Evolutionary conservation across 441 rosid genomes (phyloP).

Genomic region (Mallotus repandus): DNA sequence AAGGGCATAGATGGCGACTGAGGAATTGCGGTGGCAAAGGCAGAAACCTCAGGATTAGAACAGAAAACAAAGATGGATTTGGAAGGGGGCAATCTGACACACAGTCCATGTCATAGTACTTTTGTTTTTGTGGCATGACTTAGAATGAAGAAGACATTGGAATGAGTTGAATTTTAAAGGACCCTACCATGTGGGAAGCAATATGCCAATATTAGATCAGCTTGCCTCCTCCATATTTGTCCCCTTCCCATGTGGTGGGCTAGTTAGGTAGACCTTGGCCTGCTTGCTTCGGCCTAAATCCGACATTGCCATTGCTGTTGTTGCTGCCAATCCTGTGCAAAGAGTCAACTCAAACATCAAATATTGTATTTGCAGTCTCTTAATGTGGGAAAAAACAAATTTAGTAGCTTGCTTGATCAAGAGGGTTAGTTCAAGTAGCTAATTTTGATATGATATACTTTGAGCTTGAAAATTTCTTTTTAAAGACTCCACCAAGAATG

Average conservation of each 20-base stretch:
- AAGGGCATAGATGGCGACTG: too few relatives aligned
- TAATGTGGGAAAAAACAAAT: too few relatives aligned
- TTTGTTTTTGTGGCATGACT: background rate
- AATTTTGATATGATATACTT: too few relatives aligned
- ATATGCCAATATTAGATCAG: background rate
- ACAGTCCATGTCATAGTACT: background rate
- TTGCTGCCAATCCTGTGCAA: background rate
- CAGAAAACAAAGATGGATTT: too few relatives aligned
- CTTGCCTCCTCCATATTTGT: background rate
- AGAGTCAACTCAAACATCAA: background rate
- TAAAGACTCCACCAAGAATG: too few relatives aligned
- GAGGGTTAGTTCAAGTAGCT: too few relatives aligned
- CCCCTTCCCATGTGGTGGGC: background rate
- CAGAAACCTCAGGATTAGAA: background rate
- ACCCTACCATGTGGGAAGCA: conserved; percentile 32
- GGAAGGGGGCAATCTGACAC: background rate
- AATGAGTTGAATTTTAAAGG: background rate
- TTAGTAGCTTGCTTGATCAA: too few relatives aligned
- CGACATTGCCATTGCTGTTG: background rate
- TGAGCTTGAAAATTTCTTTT: too few relatives aligned
- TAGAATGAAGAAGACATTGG: background rate
- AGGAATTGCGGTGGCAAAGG: background rate
- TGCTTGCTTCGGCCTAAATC: background rate
- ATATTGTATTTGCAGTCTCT: background rate
- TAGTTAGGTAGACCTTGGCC: background rate